Evolutionary conservation across 225 moss, liverwort and hornwort species (phyloP), one percentile per base, ranked within the genome.

Genomic region (Ulota crispa): DNA sequence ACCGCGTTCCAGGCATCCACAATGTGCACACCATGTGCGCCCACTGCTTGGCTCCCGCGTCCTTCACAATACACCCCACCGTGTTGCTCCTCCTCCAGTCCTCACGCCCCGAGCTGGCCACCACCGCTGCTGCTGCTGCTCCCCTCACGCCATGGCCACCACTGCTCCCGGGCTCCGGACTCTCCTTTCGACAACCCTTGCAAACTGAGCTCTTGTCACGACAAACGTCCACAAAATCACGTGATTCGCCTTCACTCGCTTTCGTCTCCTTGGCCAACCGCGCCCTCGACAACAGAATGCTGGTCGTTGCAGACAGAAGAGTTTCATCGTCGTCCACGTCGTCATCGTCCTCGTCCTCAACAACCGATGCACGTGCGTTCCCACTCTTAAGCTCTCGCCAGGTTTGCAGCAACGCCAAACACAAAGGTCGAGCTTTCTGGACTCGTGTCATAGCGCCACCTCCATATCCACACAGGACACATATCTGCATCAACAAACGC

Each of bases 1-100:
- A 97, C 83, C 93, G 94, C 69, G 97, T 97, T 75, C 97, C 97
- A 77, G 97, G 97, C 97, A 97, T 97, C 97, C 97, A 97, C 83
- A 97, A 82, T 76, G 97, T 92, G 87, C 97, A 97, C 74, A 97
- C 97, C 93, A 97, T 97, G 79, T 97, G 97, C 62, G 94, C 97
- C 97, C 97, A 97, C 72, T 97, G 97, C 66, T 87, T 91, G 11
- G 87, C 89, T 52, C 80, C 89, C 50, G 77, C 79, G 76, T 95
- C 95, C 68, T 72, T 71, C 80, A 88, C 83, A 56, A 92, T 86
- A 77, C 85, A 77, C 30, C 77, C 78, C 42, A 97, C 85, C 23
- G 95, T 95, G 77, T 95, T 97, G 52, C 70, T 85, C 57, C 72
- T 72, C 57, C 82, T 84, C 96, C 91, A 89, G 31, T 79, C 75